Evolutionary conservation across 495 filamentous ascomycete genomes (phyloP), one percentile per base, ranked within the genome.

Genomic region (Aspergillus diversus): DNA sequence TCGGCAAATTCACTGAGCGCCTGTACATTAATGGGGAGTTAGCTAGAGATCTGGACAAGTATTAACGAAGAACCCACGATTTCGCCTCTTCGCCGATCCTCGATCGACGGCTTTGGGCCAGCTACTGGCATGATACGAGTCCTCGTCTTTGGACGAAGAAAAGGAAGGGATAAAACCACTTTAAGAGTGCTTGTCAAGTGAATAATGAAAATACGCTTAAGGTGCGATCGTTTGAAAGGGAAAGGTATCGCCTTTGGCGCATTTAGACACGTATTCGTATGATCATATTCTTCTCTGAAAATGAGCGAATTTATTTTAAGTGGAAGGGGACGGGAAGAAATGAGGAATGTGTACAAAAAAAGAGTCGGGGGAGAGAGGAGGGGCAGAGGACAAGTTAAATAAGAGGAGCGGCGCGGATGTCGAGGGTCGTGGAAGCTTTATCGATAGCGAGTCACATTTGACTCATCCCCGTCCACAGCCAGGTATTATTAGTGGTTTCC

Each of bases 1-100:
- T 98, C 95, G 73, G 96, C 92, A 71, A 99, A 99, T 66, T 97
- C 95, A 81, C 90, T 94, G 61, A 99, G 83, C 17, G 95, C 95
- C 91, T 95, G 63, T 2, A 33, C 31, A 33, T n/a, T 7, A 35
- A 35, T 13, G 5, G 16, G n/a, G 16, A 50, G 39, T 52, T 56
- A 55, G 37, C 50, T 65, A 57, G 63, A 61, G 60, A 49, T 21
- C 55, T 33, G 32, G 15, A 37, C 11, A 16, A 57, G 50, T 37
- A 42, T 17, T 39, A 32, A 34, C 39, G 61, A 56, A 21, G 52
- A 50, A 68, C 82, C 61, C 86, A 92, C 90, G 57, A 90, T 83
- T 77, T 97, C 92, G 64, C 93, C 93, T 83, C 91, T 88, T 70
- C 90, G 88, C 68, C 90, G 84, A 75, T 96, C 92, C 67, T 92